phyloP scores from a whole-genome alignment of 345 rosid species.

The Sonneratia alba region DNA sequence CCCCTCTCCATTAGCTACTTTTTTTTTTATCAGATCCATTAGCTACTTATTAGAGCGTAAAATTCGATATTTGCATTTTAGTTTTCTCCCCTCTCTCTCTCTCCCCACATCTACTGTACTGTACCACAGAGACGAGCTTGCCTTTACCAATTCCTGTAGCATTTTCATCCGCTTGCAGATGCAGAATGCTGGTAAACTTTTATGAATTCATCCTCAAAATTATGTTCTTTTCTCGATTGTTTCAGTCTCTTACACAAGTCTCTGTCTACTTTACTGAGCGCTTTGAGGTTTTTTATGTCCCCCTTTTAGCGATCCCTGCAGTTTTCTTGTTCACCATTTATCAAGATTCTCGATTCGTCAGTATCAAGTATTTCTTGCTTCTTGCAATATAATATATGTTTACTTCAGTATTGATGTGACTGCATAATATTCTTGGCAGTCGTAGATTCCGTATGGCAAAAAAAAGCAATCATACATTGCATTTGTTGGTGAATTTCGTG shows the following conservation, averaged over 20 bases:
- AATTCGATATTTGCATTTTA: neutral
- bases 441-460: neutral
- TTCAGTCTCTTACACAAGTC: neutral
- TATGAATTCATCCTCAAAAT: neutral
- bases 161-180: neutral
- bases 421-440: neutral
- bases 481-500: neutral
- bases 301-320: neutral
- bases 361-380: neutral
- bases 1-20: neutral
- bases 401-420: neutral
- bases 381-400: neutral
- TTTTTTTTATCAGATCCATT: neutral
- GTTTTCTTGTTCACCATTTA: neutral
- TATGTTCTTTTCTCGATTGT: neutral
- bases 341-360: neutral
- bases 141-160: neutral
- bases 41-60: neutral
- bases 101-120: neutral
- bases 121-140: neutral
- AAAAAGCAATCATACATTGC: neutral
- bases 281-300: neutral
- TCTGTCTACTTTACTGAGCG: neutral
- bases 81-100: neutral
- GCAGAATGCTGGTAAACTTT: slow-evolving; percentile 1